A percentile compares a stretch with the other conserved stretches of the same genome.
These are phyloP conservation scores for Penicillium sp. DNA, from an alignment of 2,329 filamentous ascomycete species.

Conservation along the genomic window DNA sequence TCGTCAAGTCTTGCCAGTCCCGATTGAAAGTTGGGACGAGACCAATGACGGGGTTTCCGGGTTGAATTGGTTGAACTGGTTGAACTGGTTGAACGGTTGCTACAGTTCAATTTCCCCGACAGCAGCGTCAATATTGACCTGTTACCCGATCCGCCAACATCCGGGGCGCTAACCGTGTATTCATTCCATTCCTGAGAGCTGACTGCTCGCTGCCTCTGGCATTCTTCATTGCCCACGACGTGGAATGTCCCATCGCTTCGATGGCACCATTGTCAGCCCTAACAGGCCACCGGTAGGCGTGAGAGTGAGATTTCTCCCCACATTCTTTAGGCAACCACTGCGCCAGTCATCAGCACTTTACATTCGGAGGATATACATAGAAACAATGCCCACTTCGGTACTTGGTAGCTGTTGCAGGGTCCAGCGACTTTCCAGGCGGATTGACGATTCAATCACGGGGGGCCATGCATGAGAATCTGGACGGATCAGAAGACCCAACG, in stretches of 20 bases:
- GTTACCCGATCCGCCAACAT: conserved; percentile 20
- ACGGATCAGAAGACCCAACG: conserved; percentile 6
- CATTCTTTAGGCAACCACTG: conserved; percentile 1
- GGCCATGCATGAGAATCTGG: conserved; percentile 12
- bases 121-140: conserved; percentile 11
- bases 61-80: too few species aligned
- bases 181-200: neutral
- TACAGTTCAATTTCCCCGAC: neutral
- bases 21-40: conserved; percentile 16
- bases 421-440: neutral
- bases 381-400: neutral
- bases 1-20: conserved; percentile 16
- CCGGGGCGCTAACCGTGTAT: conserved; percentile 4
- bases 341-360: neutral
- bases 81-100: neutral
- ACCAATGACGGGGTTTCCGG: conserved; percentile 25
- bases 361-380: neutral
- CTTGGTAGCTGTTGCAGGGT: neutral
- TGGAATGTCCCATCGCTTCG: conserved; percentile 2
- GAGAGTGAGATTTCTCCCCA: conserved; percentile 7
- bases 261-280: conserved; percentile 12
- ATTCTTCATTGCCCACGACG: neutral
- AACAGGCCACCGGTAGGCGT: neutral
- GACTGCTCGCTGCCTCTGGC: neutral
- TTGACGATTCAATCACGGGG: conserved; percentile 7